Conservation (phyloP, 2,329 filamentous ascomycete genomes). For the Pseudovirgaria hyperparasitica region DNA sequence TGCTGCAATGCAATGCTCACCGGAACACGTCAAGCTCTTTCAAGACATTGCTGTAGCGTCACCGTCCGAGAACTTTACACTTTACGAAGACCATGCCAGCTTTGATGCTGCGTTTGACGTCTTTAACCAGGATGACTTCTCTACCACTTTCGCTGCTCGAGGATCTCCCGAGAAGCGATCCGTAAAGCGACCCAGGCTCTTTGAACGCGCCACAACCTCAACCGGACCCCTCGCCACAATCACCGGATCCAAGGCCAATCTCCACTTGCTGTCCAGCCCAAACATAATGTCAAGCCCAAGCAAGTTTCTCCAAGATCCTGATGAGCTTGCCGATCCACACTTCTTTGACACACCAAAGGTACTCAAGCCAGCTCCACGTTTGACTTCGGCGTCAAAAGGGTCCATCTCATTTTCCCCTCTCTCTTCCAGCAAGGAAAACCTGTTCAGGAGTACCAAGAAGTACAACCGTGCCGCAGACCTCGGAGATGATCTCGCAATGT, state of each 20-base stretch:
- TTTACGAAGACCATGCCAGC: constrained; percentile 28
- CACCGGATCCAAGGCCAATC: constrained; percentile 41
- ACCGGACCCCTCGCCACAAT: constrained; percentile 50
- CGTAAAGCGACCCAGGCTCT: constrained; percentile 44
- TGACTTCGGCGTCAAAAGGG: no score
- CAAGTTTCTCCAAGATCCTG: no score
- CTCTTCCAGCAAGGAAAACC: no score
- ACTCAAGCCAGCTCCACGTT: no score
- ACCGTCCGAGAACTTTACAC: constrained; percentile 40
- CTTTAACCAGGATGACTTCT: constrained; percentile 36
- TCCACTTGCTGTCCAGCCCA: no score
- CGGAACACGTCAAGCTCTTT: constrained; percentile 35
- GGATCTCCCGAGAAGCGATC: constrained; percentile 57
- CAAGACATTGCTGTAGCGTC: constrained; percentile 49
- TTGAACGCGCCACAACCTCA: constrained; percentile 51
- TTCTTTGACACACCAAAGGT: no score
- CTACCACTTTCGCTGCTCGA: constrained; percentile 31
- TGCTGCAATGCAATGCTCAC: constrained; percentile 37
- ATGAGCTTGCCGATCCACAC: no score
- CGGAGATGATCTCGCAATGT: constrained; percentile 41
- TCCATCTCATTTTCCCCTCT: no score
- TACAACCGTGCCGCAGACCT: constrained; percentile 9
- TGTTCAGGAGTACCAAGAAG: constrained; percentile 9
- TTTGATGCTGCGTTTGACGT: constrained; percentile 48
- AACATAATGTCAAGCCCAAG: no score